These are phyloP conservation scores for Paecilomyces formosus DNA, from an alignment of 2,329 filamentous ascomycete species.

Conservation along the genomic window DNA sequence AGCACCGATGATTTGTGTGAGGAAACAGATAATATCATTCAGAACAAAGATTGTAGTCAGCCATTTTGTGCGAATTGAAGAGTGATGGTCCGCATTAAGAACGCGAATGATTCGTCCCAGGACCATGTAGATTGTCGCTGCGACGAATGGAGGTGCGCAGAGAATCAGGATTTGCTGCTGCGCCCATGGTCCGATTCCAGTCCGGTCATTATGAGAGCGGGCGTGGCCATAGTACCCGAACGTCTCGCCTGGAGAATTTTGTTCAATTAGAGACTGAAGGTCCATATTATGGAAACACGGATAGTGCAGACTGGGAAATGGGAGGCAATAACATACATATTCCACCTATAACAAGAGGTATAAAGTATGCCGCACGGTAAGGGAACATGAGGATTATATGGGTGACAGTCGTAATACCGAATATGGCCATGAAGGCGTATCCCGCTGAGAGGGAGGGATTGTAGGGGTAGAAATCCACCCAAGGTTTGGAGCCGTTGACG, in stretches of 20 bases:
- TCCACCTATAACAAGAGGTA: slow-evolving; percentile 29
- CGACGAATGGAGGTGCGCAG: slow-evolving; percentile 33
- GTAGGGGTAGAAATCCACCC: slow-evolving; percentile 31
- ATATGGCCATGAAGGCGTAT: slow-evolving; percentile 28
- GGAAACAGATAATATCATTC: slow-evolving; percentile 28
- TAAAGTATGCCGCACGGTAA: slow-evolving; percentile 27
- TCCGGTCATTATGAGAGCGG: slow-evolving; percentile 21
- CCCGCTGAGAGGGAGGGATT: slow-evolving; percentile 25
- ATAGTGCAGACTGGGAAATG: no score
- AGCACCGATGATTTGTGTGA: slow-evolving; percentile 25
- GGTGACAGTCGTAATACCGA: slow-evolving; percentile 20
- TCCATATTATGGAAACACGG: not conserved
- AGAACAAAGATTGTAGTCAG: slow-evolving; percentile 32
- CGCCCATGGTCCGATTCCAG: slow-evolving; percentile 21
- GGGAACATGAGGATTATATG: slow-evolving; percentile 25
- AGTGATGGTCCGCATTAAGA: slow-evolving; percentile 26
- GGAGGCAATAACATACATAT: slow-evolving; percentile 19
- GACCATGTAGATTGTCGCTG: slow-evolving; percentile 31
- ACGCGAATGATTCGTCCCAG: slow-evolving; percentile 32
- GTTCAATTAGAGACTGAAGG: not conserved
- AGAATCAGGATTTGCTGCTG: slow-evolving; percentile 33
- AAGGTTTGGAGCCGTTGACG: slow-evolving; percentile 21
- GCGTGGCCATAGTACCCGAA: slow-evolving; percentile 31
- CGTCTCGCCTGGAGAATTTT: slow-evolving; percentile 18
- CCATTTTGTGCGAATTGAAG: slow-evolving; percentile 24